Percentiles rank a stretch among this genome's conserved stretches.
Conservation (phyloP, 768 basidiomycete species). For the Erythrobasidium yunnanense region DNA sequence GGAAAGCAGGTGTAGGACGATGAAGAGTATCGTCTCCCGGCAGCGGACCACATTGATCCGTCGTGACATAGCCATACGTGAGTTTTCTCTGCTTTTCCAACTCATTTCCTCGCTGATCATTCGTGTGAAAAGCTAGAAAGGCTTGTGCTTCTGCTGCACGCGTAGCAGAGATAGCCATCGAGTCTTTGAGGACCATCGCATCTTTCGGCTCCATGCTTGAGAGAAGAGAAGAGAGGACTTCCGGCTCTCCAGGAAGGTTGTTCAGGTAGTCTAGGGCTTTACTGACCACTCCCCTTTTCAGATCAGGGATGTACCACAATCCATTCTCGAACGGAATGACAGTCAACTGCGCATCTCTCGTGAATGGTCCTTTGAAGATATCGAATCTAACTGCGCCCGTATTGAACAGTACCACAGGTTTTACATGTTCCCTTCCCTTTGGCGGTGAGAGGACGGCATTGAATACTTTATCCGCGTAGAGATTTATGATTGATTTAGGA, state of each 20-base stretch:
- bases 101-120: neutral
- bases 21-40: conserved; percentile 65
- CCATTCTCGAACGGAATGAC: conserved; percentile 58
- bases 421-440: conserved; percentile 22
- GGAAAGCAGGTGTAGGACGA: conserved; percentile 51
- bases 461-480: conserved; percentile 45
- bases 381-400: conserved; percentile 43
- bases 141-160: neutral
- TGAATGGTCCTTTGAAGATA: conserved; percentile 39
- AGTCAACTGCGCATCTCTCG: conserved; percentile 46
- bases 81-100: conserved; percentile 42
- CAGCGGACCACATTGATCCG: conserved; percentile 50
- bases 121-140: neutral
- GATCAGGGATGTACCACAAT: conserved; percentile 55
- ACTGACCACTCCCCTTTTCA: conserved; percentile 49
- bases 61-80: conserved; percentile 66
- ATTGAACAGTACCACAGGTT: conserved; percentile 37
- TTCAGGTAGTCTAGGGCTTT: conserved; percentile 45
- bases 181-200: conserved; percentile 12
- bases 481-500: conserved; percentile 37
- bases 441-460: neutral
- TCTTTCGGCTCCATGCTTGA: too few relatives aligned
- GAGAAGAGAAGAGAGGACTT: too few relatives aligned
- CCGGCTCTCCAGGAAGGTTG: conserved; percentile 17
- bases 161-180: neutral